A percentile compares a stretch with the other conserved stretches of the same genome.
These are phyloP conservation scores for Leishmania turanica DNA, from an alignment of 208 protist genomes.

Conservation along the genomic window DNA sequence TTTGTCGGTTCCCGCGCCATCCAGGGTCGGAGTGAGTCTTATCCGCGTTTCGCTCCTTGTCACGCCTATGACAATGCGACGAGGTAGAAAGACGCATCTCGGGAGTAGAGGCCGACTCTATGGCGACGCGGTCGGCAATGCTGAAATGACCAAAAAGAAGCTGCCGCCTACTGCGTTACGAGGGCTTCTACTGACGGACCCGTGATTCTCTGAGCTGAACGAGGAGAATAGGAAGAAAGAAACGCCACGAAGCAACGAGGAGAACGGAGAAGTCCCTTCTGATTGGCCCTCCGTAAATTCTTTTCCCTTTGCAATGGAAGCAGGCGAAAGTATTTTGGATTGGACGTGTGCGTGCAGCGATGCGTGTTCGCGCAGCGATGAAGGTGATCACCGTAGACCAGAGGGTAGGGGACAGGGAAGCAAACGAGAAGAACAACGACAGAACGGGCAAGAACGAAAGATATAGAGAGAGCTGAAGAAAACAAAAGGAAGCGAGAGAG, in stretches of 20 bases:
- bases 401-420: too few relatives aligned
- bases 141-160: neutral
- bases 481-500: neutral
- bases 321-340: neutral
- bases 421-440: neutral
- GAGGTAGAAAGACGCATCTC: constrained; percentile 16
- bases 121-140: neutral
- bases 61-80: neutral
- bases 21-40: neutral
- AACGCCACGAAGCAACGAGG: neutral
- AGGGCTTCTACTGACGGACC: neutral
- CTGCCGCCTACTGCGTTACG: neutral
- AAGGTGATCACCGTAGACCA: neutral
- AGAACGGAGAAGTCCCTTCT: neutral
- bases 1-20: constrained; percentile 2
- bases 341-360: neutral
- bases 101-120: neutral
- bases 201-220: neutral
- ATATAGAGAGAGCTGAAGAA: neutral
- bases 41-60: neutral
- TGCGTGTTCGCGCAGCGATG: neutral
- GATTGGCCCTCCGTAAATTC: neutral
- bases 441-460: neutral
- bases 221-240: neutral
- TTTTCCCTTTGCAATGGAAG: neutral